Conservation (phyloP, 768 basidiomycete species). For the Xerocomus brunneocitrinus region DNA sequence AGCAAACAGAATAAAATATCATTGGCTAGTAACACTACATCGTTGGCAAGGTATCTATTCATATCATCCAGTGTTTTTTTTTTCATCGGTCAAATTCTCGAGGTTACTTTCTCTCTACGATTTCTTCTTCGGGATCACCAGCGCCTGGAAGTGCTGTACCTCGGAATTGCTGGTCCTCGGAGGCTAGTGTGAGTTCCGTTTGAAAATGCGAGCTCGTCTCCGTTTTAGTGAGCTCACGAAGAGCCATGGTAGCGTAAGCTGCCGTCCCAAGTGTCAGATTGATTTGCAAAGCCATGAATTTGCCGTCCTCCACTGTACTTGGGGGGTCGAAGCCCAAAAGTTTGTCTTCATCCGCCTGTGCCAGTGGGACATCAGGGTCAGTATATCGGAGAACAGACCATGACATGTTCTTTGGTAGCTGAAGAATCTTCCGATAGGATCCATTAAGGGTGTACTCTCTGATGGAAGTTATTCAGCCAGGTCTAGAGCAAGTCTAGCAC, state of each 20-base stretch:
- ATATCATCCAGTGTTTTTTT: not conserved
- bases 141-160: conserved; percentile 36
- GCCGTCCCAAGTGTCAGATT: conserved; percentile 82
- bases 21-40: not conserved
- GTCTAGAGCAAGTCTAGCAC: not conserved
- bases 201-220: conserved; percentile 94
- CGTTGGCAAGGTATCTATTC: not conserved
- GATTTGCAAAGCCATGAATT: conserved; percentile 86
- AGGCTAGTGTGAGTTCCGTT: conserved; percentile 65
- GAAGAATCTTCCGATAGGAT: conserved; percentile 89
- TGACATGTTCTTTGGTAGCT: conserved; percentile 73
- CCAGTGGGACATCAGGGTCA: conserved; percentile 86
- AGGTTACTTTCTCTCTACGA: conserved; percentile 4
- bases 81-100: not conserved
- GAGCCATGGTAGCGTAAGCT: conserved; percentile 96
- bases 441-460: conserved; percentile 93
- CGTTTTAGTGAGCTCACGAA: conserved; percentile 91
- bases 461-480: conserved; percentile 7
- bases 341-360: conserved; percentile 93
- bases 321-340: conserved; percentile 79
- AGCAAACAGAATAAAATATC: not conserved
- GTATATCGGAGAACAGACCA: conserved; percentile 88
- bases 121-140: conserved; percentile 22
- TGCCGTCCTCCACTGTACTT: conserved; percentile 61
- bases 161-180: conserved; percentile 80